Evolutionary conservation across 208 protist genomes (phyloP).

Genomic region (Acanthamoeba triangularis): DNA sequence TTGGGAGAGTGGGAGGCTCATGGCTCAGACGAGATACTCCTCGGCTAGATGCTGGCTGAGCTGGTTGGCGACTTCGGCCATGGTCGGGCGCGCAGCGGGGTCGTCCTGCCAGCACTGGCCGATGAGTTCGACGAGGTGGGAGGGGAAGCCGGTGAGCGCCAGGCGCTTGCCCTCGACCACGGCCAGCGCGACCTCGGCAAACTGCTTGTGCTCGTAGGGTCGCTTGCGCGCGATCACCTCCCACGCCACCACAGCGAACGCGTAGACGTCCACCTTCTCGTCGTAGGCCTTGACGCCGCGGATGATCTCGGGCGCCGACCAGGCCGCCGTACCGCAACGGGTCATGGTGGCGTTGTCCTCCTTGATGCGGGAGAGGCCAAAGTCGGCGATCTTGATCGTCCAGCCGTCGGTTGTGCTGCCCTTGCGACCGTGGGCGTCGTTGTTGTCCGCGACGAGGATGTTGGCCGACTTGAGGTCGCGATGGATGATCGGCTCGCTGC

Average conservation of each 20-base stretch:
- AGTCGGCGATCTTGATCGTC: constrained; percentile 79
- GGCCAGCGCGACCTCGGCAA: constrained; percentile 67
- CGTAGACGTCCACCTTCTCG: constrained; percentile 87
- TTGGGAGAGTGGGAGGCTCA: too few species aligned
- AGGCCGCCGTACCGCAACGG: constrained; percentile 81
- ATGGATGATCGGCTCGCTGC: constrained; percentile 76
- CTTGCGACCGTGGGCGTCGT: too few species aligned
- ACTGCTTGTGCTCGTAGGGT: constrained; percentile 77
- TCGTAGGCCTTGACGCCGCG: constrained; percentile 76
- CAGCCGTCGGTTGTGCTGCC: background rate
- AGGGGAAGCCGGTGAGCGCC: background rate
- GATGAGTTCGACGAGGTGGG: constrained; percentile 7
- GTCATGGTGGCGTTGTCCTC: constrained; percentile 55
- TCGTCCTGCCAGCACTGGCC: background rate
- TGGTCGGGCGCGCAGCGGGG: constrained; percentile 22
- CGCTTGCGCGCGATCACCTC: constrained; percentile 85
- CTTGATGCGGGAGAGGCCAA: constrained; percentile 75
- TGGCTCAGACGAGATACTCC: too few species aligned
- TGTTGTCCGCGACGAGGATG: constrained; percentile 44
- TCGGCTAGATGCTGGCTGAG: background rate
- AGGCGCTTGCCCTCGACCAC: background rate
- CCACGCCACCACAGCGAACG: constrained; percentile 88
- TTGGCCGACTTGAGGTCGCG: constrained; percentile 81
- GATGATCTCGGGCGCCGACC: constrained; percentile 90
- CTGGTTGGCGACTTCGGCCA: background rate